Base-by-base conservation (phyloP, 2,329 filamentous ascomycete genomes). In the Ceratocystis albifundus region DNA sequence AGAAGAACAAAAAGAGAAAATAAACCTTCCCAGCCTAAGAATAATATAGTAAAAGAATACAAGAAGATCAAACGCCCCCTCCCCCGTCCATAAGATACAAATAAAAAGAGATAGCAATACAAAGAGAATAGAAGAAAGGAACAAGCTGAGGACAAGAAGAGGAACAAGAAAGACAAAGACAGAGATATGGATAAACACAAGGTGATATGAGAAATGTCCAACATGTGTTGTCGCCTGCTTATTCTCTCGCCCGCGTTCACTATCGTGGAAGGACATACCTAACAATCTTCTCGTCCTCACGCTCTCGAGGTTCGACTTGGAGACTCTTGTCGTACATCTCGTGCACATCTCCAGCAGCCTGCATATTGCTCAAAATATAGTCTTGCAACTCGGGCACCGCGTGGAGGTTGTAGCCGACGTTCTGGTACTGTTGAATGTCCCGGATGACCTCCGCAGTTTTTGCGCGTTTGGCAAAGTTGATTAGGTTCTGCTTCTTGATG, bases 311-410 rank as follows among this genome's bases (percentile, higher is more conserved):
- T 76, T 99, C 94, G 68, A 99, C 87, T 73, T 87, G 83, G 77
- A 99, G 80, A 78, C 91, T 96, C 81, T 92, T 92, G 76, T 97
- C 92, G 79, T 97, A 99, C 94, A 97, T 97, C 80, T 97, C 93
- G 76, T 97, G 92, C 69, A 99, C 94, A 75, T 97, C 93, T 64
- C 91, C 89, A 3, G 94, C 93, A 36, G 88, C 88, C 77, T 95
- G 88, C 89, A 97, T 96, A 75, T 97, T 96, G 75, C 87, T 92
- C 71, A 96, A 78, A 70, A 99, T 96, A 77, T 97, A 99, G 71
- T 97, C 92, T 75, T 97, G 93, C 70, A 99, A 80, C 77, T 97
- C 94, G 1, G 87, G 84, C 17, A 99, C 93, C 0, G 91, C 84
- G 73, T 95, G 89, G 64, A 99, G 80, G 6, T 89, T 87, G 74